Percentiles rank a stretch among this genome's conserved stretches.
Evolutionary conservation across 2,329 filamentous ascomycete species (phyloP).

Genomic region (Talaromyces sp.): DNA sequence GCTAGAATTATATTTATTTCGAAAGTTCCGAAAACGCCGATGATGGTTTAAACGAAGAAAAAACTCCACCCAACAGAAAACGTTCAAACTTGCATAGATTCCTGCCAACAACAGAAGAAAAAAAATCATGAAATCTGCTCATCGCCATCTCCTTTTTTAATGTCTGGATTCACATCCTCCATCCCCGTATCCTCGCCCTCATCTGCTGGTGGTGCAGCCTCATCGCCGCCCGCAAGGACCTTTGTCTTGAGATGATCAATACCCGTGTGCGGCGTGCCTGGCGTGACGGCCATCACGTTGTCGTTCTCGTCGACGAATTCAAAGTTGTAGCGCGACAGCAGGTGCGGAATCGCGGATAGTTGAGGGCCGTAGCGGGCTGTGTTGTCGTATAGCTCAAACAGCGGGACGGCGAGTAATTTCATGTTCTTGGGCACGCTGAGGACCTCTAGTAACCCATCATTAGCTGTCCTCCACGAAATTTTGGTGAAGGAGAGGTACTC

Average conservation of each 20-base stretch:
- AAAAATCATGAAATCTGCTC: conserved; percentile 4
- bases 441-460: conserved; percentile 58
- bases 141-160: conserved; percentile 7
- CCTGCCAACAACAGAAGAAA: background rate
- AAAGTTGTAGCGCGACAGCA: conserved; percentile 93
- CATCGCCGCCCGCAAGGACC: conserved; percentile 54
- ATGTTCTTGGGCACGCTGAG: conserved; percentile 98
- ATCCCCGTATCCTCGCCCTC: conserved; percentile 30
- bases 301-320: conserved; percentile 94
- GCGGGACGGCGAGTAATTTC: conserved; percentile 93
- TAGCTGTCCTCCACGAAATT: too few species aligned
- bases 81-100: background rate
- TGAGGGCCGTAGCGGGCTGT: conserved; percentile 91
- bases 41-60: background rate
- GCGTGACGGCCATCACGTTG: conserved; percentile 77
- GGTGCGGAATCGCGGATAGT: conserved; percentile 89
- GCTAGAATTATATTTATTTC: background rate
- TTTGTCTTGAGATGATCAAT: conserved; percentile 56
- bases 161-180: conserved; percentile 20
- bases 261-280: conserved; percentile 60
- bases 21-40: background rate
- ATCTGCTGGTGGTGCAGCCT: background rate
- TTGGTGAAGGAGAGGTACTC: conserved; percentile 54
- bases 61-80: background rate
- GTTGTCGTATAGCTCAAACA: conserved; percentile 98